These are phyloP conservation scores for Calonectria montana DNA, from an alignment of 2,329 filamentous ascomycete genomes.

Conservation along the genomic window DNA sequence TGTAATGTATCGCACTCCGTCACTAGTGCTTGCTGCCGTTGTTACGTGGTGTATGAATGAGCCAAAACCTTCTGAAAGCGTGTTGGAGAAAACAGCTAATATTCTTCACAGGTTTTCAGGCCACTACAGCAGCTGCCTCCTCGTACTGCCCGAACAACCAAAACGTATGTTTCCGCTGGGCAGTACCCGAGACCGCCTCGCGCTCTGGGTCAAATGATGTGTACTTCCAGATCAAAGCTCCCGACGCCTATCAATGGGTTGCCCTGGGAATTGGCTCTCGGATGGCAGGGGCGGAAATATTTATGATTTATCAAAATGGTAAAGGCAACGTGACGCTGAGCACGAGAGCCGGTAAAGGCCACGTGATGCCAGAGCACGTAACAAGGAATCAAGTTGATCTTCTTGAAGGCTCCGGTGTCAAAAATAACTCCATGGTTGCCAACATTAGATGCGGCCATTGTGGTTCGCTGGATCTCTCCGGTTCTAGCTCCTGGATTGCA, in stretches of 20 bases:
- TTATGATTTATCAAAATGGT: conserved; percentile 70
- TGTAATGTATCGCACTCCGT: background rate
- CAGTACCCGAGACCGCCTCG: conserved; percentile 62
- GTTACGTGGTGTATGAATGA: background rate
- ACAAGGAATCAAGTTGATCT: conserved; percentile 59
- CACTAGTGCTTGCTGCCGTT: background rate
- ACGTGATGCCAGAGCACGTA: conserved; percentile 61
- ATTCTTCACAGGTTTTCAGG: background rate
- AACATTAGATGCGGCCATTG: conserved; percentile 69
- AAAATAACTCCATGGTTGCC: conserved; percentile 65
- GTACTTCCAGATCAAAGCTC: conserved; percentile 70
- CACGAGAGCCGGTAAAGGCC: conserved; percentile 60
- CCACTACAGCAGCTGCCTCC: background rate
- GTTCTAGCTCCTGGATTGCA: conserved; percentile 61
- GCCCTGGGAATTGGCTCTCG: conserved; percentile 65
- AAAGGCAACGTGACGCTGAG: conserved; percentile 71
- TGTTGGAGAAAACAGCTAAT: background rate
- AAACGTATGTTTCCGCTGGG: conserved; percentile 65
- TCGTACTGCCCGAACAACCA: conserved; percentile 53
- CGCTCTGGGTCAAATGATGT: conserved; percentile 64
- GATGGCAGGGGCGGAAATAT: conserved; percentile 70
- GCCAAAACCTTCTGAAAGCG: background rate
- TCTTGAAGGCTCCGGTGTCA: conserved; percentile 68
- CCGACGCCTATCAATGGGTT: conserved; percentile 65
- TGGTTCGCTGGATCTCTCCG: conserved; percentile 55